Evolutionary conservation across 2,329 filamentous ascomycete genomes (phyloP), one percentile per base, ranked within the genome.

Genomic region (Dactylellina haptotyla): DNA sequence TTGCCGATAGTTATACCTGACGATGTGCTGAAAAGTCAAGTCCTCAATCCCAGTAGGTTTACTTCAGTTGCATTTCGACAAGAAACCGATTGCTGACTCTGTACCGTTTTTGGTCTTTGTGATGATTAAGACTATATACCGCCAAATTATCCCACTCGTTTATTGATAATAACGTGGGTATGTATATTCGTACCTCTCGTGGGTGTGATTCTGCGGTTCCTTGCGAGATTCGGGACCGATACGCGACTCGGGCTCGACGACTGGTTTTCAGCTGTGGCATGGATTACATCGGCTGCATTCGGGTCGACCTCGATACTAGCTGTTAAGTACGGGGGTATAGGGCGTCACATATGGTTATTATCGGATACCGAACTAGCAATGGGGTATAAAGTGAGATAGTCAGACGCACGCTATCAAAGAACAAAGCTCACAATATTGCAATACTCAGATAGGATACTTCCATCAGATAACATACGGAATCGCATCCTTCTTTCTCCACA

Each of bases 51-150:
- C 18, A 32, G 66, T 72, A 46, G 23, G 66, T 58, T 46, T n/a
- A n/a, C n/a, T n/a, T n/a, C n/a, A n/a, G n/a, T n/a, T n/a, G n/a
- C n/a, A n/a, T n/a, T n/a, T n/a, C n/a, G n/a, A n/a, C n/a, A n/a
- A n/a, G n/a, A n/a, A n/a, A n/a, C n/a, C n/a, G n/a, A n/a, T n/a
- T n/a, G n/a, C n/a, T n/a, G n/a, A n/a, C 9, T 46, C 16, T 32
- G 18, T 34, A 30, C 5, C 26, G 14, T 32, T 48, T 28, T 16
- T 45, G 9, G 3, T 8, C 2, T n/a, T 28, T 46, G 16, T 23
- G n/a, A n/a, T n/a, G n/a, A n/a, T n/a, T n/a, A 71, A 46, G 66
- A 72, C 18, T 72, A 72, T 16, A 34, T 64, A n/a, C 50, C 66
- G 4, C 53, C 45, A 28, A 50, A 72, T 26, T 37, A 59, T 23